phyloP scores from a whole-genome alignment of 2,329 filamentous ascomycete genomes.

The Xylaria sp. region DNA sequence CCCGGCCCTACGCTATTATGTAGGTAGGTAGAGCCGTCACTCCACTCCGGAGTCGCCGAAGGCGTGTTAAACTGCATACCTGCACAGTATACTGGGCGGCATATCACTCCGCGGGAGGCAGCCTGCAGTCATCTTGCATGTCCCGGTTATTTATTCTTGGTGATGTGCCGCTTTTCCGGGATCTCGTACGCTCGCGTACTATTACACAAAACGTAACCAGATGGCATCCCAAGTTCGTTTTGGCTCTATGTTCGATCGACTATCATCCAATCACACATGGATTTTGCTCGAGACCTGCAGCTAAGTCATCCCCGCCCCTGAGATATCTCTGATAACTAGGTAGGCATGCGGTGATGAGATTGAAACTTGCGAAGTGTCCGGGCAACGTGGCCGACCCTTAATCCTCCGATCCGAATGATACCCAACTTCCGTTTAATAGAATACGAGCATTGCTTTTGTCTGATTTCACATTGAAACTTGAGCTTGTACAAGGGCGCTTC shows the following conservation, averaged over 20 bases:
- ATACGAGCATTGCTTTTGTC: background rate
- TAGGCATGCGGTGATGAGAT: background rate
- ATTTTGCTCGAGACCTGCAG: background rate
- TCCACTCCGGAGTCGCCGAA: constrained; percentile 21
- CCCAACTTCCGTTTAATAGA: background rate
- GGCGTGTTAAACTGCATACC: constrained; percentile 1
- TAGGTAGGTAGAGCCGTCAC: constrained; percentile 5
- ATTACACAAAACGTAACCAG: background rate
- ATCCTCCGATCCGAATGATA: background rate
- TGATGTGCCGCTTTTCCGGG: constrained; percentile 36
- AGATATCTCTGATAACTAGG: background rate
- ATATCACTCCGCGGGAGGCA: constrained; percentile 29
- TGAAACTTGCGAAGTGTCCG: background rate
- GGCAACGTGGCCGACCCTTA: background rate
- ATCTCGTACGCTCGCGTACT: background rate
- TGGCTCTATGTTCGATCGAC: background rate
- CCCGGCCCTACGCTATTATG: constrained; percentile 7
- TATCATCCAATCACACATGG: background rate
- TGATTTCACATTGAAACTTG: background rate
- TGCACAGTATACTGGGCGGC: constrained; percentile 19
- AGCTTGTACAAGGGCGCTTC: background rate
- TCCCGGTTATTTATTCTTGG: constrained; percentile 24
- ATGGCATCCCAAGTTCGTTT: constrained; percentile 2
- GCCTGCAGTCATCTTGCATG: constrained; percentile 27
- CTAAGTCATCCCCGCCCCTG: background rate